phyloP scores from a whole-genome alignment of 1,284 basidiomycete genomes.

The Ceratobasidium sp. region DNA sequence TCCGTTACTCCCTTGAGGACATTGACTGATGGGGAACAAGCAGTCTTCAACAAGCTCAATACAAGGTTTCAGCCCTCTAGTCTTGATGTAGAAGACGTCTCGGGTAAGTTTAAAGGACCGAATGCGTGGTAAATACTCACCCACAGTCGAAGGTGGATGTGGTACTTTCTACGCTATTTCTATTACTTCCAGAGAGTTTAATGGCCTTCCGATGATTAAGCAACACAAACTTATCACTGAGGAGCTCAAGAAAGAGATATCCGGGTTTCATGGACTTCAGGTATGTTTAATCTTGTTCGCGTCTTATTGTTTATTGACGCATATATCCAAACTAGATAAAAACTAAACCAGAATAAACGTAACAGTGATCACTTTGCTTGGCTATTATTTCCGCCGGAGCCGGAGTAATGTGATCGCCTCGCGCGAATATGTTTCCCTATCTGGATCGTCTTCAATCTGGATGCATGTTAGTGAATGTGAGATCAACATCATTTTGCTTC shows the following conservation, averaged over 20 bases:
- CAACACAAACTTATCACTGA: constrained; percentile 94
- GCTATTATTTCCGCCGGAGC: constrained; percentile 54
- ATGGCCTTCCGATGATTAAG: constrained; percentile 88
- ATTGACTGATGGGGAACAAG: constrained; percentile 71
- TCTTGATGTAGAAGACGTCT: constrained; percentile 88
- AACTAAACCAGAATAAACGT: constrained; percentile 35
- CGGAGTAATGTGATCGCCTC: constrained; percentile 71
- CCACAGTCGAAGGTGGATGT: constrained; percentile 86
- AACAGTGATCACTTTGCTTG: constrained; percentile 4
- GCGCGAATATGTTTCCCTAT: constrained; percentile 64
- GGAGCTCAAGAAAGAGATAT: constrained; percentile 89
- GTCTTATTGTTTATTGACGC: constrained; percentile 52
- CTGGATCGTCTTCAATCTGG: constrained; percentile 69
- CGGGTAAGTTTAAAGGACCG: constrained; percentile 55
- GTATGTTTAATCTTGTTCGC: constrained; percentile 62
- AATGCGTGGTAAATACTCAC: neutral
- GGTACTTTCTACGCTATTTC: constrained; percentile 96
- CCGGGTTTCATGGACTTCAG: constrained; percentile 93
- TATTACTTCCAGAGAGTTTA: constrained; percentile 87
- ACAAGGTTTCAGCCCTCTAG: constrained; percentile 80
- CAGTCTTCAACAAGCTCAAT: constrained; percentile 79
- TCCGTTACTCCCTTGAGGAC: constrained; percentile 6
- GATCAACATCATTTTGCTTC: constrained; percentile 10
- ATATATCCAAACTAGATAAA: constrained; percentile 32
- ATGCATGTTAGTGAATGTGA: neutral